Evolutionary conservation across 345 rosid species (phyloP), one percentile per base, ranked within the genome.

Genomic region (Populus euphratica): DNA sequence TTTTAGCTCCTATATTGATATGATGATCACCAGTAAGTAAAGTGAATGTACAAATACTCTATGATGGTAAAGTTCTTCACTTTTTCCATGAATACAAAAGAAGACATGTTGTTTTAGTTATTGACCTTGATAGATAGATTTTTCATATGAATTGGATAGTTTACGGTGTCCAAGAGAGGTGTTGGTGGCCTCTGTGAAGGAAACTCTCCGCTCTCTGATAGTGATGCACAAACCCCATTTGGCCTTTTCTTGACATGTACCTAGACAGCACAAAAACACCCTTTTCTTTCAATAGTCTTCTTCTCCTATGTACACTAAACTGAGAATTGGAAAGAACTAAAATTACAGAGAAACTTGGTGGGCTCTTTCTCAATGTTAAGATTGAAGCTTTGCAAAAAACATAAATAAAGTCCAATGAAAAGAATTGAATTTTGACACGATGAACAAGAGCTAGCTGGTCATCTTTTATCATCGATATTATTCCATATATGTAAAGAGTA

Each of bases 121-220:
- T 56, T 75, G 81, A 92, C 97, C 96, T 86, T 90, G 84, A 83
- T 10, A 49, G 99, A 93, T 5, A 95, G 92, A 87, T 93, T 93
- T 77, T 95, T 95, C 99, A 95, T 90, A 79, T 93, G 99, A 84
- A 93, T 90, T 78, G 99, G 99, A 75, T 88, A 92, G 81, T 93
- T 95, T 39, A 95, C 83, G 72, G 99, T 92, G 89, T 95, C 98
- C 83, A 95, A 80, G 59, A 95, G 93, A 80, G 98, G 99, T 7
- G 99, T 95, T 73, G 94, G 90, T 72, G 94, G 98, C 73, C 87
- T 92, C 71, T 85, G 88, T 31, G 99, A 82, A 54, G 91, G 83
- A 77, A 89, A 95, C 59, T 92, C 97, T 66, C 86, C 91, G 31
- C 82, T 85, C 73, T 93, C 98, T 56, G 96, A 84, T 75, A 95